Evolutionary conservation across 495 filamentous ascomycete genomes (phyloP).

Genomic region (Daldinia concentrica): DNA sequence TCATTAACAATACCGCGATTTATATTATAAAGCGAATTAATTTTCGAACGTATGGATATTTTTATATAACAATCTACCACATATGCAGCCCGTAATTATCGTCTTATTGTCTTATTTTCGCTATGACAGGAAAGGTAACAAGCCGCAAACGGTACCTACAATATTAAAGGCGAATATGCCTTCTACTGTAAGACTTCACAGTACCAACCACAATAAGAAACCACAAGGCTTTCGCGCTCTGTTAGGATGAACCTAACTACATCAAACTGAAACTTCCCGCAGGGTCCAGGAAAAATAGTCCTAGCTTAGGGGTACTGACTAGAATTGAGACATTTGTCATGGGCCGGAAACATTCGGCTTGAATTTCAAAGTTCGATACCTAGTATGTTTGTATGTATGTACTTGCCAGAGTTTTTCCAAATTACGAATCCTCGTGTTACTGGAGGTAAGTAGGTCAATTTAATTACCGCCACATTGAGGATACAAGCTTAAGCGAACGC

Average conservation of each 20-base stretch:
- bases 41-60: no score
- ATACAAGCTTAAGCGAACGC: neutral
- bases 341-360: neutral
- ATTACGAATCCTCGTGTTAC: neutral
- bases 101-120: no score
- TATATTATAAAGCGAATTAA: no score
- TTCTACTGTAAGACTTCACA: no score
- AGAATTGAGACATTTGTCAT: conserved; percentile 20
- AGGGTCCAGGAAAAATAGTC: neutral
- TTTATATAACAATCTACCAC: no score
- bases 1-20: no score
- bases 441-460: neutral
- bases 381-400: neutral
- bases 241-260: neutral
- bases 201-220: neutral
- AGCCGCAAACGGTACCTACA: neutral
- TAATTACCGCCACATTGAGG: neutral
- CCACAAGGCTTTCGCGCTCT: neutral
- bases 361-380: neutral
- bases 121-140: no score
- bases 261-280: neutral
- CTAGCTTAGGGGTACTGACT: neutral
- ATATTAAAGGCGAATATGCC: neutral
- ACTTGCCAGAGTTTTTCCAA: neutral
- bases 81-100: no score